Evolutionary conservation across 345 rosid genomes (phyloP).

Genomic region (Bretschneidera sinensis): DNA sequence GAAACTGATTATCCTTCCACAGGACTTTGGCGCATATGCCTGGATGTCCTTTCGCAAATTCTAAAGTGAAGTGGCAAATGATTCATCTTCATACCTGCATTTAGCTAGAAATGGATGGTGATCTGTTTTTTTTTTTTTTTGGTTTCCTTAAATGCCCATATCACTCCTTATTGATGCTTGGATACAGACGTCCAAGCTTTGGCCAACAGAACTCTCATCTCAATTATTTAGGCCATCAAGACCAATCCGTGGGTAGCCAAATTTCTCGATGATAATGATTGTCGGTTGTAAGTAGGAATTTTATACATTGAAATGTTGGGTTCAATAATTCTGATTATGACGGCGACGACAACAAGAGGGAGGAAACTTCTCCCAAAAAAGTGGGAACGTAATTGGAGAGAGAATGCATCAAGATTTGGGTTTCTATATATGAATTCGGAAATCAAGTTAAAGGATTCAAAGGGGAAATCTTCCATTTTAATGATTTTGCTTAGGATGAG

Average conservation of each 20-base stretch:
- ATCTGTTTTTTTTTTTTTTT: too few species aligned
- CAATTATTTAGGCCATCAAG: conserved; percentile 15
- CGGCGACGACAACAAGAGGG: not conserved
- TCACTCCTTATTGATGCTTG: too few species aligned
- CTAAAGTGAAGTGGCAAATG: not conserved
- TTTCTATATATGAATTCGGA: too few species aligned
- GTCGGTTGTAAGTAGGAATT: conserved; percentile 10
- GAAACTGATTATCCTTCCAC: too few species aligned
- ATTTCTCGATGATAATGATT: conserved; percentile 9
- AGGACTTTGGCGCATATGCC: too few species aligned
- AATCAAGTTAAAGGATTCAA: too few species aligned
- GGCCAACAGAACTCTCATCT: not conserved
- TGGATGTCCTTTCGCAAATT: not conserved
- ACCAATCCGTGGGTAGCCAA: not conserved
- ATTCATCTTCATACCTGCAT: too few species aligned
- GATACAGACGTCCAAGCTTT: not conserved
- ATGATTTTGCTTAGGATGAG: too few species aligned
- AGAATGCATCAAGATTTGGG: too few species aligned
- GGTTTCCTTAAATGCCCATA: not conserved
- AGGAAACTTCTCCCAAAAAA: not conserved
- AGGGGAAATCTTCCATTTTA: too few species aligned
- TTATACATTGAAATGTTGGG: conserved; percentile 10
- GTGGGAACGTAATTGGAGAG: not conserved
- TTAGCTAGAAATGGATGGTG: not conserved
- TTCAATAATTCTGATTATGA: conserved; percentile 5